Percentiles rank a stretch among this genome's conserved stretches.
These are phyloP conservation scores for Penicillium sp. DNA, from an alignment of 2,329 filamentous ascomycete species.

Conservation along the genomic window DNA sequence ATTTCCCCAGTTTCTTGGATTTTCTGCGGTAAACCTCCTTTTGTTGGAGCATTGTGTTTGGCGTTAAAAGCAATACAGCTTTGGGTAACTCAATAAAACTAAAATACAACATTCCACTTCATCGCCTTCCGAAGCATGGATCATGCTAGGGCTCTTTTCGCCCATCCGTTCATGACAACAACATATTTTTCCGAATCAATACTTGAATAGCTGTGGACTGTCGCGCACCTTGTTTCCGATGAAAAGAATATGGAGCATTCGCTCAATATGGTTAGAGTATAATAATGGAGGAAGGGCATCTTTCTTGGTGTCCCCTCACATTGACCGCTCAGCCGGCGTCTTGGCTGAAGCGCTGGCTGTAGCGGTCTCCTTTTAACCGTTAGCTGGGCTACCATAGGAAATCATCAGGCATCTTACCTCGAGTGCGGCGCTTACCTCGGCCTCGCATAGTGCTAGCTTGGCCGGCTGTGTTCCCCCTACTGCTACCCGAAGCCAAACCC, in stretches of 20 bases:
- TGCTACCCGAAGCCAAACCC: slow-evolving; percentile 24
- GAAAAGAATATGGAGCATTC: neutral
- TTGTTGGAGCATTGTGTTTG: slow-evolving; percentile 22
- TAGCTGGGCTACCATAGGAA: slow-evolving; percentile 2
- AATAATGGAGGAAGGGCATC: neutral
- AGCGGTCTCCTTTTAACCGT: slow-evolving; percentile 23
- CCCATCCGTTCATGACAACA: neutral
- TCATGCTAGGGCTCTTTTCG: neutral
- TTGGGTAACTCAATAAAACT: slow-evolving; percentile 19
- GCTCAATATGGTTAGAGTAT: neutral
- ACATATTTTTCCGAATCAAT: neutral
- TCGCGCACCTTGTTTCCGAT: neutral
- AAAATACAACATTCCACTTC: slow-evolving; percentile 5
- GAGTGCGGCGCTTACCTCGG: slow-evolving; percentile 19
- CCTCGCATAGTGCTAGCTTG: slow-evolving; percentile 9
- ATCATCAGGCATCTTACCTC: slow-evolving; percentile 19
- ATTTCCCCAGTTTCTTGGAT: slow-evolving; percentile 3
- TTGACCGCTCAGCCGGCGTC: slow-evolving; percentile 5
- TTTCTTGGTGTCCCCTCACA: too few relatives aligned
- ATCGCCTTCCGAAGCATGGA: neutral
- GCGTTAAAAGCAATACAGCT: slow-evolving; percentile 20
- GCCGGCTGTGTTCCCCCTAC: slow-evolving; percentile 8
- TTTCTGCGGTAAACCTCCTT: slow-evolving; percentile 11
- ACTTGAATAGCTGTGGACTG: neutral
- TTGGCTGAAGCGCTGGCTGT: slow-evolving; percentile 26